Evolutionary conservation across 129 eudicot species (phyloP).

Genomic region (Flaveria linearis): DNA sequence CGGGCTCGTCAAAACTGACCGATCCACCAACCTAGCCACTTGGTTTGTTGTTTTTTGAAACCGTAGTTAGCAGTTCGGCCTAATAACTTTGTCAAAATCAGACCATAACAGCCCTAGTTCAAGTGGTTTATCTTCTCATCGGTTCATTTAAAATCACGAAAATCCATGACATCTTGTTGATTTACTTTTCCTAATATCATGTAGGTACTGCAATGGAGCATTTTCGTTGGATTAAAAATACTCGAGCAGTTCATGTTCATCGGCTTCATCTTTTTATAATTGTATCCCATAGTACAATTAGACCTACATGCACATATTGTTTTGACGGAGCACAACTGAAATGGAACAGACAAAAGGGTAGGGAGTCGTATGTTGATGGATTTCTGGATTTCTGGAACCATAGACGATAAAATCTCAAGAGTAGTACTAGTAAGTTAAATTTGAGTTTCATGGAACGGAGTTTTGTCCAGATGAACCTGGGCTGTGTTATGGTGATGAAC

Average conservation of each 20-base stretch:
- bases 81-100: not conserved
- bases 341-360: not conserved
- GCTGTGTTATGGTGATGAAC: constrained; percentile 9
- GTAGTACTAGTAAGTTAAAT: not conserved
- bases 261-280: not conserved
- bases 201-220: constrained; percentile 72
- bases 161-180: constrained; percentile 4
- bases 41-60: not conserved
- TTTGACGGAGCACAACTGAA: constrained; percentile 17
- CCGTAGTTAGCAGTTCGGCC: not conserved
- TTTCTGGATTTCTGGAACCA: not conserved
- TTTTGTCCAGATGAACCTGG: constrained; percentile 3
- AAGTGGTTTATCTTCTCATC: not conserved
- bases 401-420: constrained; percentile 6
- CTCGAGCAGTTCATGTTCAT: constrained; percentile 16
- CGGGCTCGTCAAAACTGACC: no score
- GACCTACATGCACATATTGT: constrained; percentile 9
- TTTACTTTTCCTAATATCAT: constrained; percentile 9
- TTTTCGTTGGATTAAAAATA: constrained; percentile 53
- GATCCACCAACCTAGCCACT: no score
- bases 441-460: not conserved
- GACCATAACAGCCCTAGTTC: not conserved
- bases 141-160: not conserved
- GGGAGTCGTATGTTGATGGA: constrained; percentile 4
- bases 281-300: not conserved